Percentiles rank a stretch among this genome's conserved stretches.
Evolutionary conservation across 2,329 filamentous ascomycete genomes (phyloP).

Genomic region (Diaporthe sp.): DNA sequence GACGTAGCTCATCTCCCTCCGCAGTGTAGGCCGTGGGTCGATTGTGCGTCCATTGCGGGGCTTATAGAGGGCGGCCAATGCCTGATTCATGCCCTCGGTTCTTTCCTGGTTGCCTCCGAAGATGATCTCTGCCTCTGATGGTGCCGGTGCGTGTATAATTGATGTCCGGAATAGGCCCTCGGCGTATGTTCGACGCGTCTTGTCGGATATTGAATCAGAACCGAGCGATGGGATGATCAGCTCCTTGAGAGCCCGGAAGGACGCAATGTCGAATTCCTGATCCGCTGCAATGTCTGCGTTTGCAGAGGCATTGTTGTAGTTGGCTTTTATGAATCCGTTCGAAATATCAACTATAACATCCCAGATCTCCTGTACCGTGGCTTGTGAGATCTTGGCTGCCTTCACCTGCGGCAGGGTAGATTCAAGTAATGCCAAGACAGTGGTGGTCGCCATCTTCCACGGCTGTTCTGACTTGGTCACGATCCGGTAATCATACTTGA

Average conservation of each 20-base stretch:
- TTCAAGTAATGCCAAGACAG: constrained; percentile 77
- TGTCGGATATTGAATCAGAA: constrained; percentile 73
- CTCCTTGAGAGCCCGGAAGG: constrained; percentile 77
- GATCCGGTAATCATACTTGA: constrained; percentile 85
- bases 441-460: constrained; percentile 85
- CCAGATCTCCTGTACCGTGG: constrained; percentile 76
- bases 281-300: constrained; percentile 72
- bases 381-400: constrained; percentile 60
- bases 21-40: constrained; percentile 73
- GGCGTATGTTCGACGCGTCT: constrained; percentile 77
- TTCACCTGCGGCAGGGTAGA: constrained; percentile 74
- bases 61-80: constrained; percentile 69
- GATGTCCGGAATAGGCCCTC: constrained; percentile 85
- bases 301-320: constrained; percentile 64
- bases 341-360: constrained; percentile 73
- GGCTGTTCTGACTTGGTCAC: constrained; percentile 79
- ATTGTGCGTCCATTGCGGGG: constrained; percentile 80
- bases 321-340: constrained; percentile 78
- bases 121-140: constrained; percentile 69
- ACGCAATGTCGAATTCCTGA: constrained; percentile 83
- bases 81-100: constrained; percentile 62
- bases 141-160: constrained; percentile 78
- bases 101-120: constrained; percentile 61
- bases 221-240: constrained; percentile 84
- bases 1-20: constrained; percentile 82